Evolutionary conservation across 441 rosid genomes (phyloP).

Genomic region (Iberis amara): DNA sequence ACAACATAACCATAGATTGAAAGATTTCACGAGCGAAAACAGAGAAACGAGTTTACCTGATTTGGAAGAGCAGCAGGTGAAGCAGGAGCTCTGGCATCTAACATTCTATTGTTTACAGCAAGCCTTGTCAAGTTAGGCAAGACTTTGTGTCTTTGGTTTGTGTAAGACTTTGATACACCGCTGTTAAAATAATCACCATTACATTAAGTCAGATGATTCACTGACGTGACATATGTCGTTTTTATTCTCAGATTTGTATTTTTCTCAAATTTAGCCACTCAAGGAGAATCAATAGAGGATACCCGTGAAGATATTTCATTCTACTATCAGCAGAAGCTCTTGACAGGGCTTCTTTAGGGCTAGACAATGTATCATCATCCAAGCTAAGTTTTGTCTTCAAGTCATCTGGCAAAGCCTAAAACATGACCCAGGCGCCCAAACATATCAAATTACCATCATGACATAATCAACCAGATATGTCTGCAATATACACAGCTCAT

Average conservation of each 20-base stretch:
- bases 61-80: conserved; percentile 61
- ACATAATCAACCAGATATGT: conserved; percentile 18
- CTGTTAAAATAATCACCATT: conserved; percentile 34
- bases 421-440: conserved; percentile 26
- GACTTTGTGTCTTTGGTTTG: conserved; percentile 63
- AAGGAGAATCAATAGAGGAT: conserved; percentile 26
- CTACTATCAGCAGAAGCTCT: conserved; percentile 96
- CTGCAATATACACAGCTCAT: conserved; percentile 25
- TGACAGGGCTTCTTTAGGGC: conserved; percentile 97
- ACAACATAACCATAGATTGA: conserved; percentile 8
- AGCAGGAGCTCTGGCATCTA: conserved; percentile 65
- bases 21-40: conserved; percentile 5
- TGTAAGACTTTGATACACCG: conserved; percentile 58
- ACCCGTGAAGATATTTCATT: conserved; percentile 87
- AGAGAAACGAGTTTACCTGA: conserved; percentile 46
- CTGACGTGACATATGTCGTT: conserved; percentile 18
- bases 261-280: conserved; percentile 10
- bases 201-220: conserved; percentile 25
- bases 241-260: conserved; percentile 7
- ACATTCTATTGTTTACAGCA: conserved; percentile 62
- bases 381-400: conserved; percentile 85
- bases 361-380: conserved; percentile 75
- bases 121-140: conserved; percentile 69
- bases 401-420: conserved; percentile 94
- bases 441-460: conserved; percentile 32